A percentile compares a stretch with the other conserved stretches of the same genome.
phyloP scores from a whole-genome alignment of 2,329 filamentous ascomycete species.

The Arthrobotrys conoides region DNA sequence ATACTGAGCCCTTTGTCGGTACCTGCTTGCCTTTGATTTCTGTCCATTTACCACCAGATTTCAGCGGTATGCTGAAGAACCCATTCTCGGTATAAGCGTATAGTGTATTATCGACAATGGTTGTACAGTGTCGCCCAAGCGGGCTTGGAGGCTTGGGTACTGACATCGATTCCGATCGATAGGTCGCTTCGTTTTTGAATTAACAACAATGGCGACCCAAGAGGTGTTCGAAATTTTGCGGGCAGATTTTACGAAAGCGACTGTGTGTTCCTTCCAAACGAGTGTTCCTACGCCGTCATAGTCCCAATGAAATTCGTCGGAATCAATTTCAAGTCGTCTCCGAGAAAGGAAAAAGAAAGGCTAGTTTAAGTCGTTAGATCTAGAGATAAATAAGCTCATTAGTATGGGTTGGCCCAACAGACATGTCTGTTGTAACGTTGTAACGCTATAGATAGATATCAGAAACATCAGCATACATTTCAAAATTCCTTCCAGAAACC shows the following conservation, averaged over 20 bases:
- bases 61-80: conserved; percentile 63
- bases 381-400: conserved; percentile 24
- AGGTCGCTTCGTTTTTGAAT: conserved; percentile 16
- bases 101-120: conserved; percentile 62
- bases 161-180: conserved; percentile 55
- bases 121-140: conserved; percentile 63
- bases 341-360: conserved; percentile 35
- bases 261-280: conserved; percentile 20
- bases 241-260: conserved; percentile 27
- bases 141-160: conserved; percentile 62
- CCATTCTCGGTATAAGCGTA: conserved; percentile 64
- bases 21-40: conserved; percentile 61
- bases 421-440: conserved; percentile 9
- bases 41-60: conserved; percentile 62
- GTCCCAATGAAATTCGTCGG: conserved; percentile 54
- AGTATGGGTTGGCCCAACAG: conserved; percentile 19
- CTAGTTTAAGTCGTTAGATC: conserved; percentile 47
- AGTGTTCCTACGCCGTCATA: conserved; percentile 56
- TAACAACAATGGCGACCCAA: conserved; percentile 10
- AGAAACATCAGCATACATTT: conserved; percentile 37
- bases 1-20: conserved; percentile 62
- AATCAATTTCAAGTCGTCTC: conserved; percentile 43
- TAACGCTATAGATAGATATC: conserved; percentile 18
- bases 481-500: conserved; percentile 33
- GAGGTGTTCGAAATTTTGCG: conserved; percentile 6